phyloP scores from a whole-genome alignment of 2,329 filamentous ascomycete genomes.

The Verticillium dahliae region DNA sequence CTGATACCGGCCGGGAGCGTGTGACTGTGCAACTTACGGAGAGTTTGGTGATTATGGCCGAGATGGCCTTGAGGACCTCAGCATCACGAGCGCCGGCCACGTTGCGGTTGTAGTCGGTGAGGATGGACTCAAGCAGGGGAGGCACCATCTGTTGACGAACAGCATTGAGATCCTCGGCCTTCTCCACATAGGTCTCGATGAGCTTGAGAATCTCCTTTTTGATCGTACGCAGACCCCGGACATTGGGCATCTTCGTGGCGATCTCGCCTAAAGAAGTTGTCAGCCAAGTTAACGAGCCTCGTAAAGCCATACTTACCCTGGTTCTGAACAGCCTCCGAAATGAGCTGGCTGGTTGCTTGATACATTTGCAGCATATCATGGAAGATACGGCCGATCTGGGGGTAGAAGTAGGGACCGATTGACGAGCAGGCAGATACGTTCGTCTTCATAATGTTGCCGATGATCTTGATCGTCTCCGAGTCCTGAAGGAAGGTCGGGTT shows the following conservation, averaged over 20 bases:
- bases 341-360: constrained; percentile 89
- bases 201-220: constrained; percentile 99
- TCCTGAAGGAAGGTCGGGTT: constrained; percentile 86
- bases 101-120: constrained; percentile 95
- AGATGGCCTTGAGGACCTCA: constrained; percentile 96
- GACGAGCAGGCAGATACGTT: constrained; percentile 98
- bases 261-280: constrained; percentile 60
- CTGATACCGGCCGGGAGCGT: constrained; percentile 6
- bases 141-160: constrained; percentile 92
- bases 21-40: constrained; percentile 58
- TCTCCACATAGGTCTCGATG: constrained; percentile 96
- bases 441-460: constrained; percentile 99
- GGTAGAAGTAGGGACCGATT: constrained; percentile 95
- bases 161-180: constrained; percentile 91
- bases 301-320: constrained; percentile 4
- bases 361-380: constrained; percentile 99
- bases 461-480: constrained; percentile 92
- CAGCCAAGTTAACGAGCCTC: neutral
- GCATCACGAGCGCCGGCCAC: constrained; percentile 93
- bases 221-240: constrained; percentile 90
- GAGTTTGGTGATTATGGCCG: constrained; percentile 92
- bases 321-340: constrained; percentile 72
- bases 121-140: constrained; percentile 86
- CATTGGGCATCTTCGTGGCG: constrained; percentile 95
- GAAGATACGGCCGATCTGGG: constrained; percentile 95